Evolutionary conservation across 208 protist genomes (phyloP), one percentile per base, ranked within the genome.

Genomic region (Plasmodiophora brassicae): DNA sequence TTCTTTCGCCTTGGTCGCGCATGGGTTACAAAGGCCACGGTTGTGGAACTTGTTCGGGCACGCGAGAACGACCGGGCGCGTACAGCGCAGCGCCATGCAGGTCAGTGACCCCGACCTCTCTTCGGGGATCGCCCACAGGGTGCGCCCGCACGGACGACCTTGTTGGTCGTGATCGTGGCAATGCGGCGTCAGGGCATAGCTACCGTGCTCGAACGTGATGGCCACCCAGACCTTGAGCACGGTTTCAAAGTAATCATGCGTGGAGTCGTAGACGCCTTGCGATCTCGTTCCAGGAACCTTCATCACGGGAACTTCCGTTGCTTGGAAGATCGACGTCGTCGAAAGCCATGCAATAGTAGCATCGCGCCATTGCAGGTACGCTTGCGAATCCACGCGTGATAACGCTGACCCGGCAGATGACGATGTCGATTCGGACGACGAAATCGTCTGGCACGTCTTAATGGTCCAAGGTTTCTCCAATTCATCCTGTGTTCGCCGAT

Each of bases 31-130:
- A 25, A 85, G 43, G 72, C 36, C 72, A n/a, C 10, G 0, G 72
- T 0, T 0, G 72, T 85, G 72, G 72, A 46, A 44, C 72, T 85
- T 85, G 43, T 85, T 85, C 36, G 36, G 35, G 72, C 72, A 85
- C 72, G 43, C 72, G 36, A 85, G 72, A 22, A 35, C 35, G 1
- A 44, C 72, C 72, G 35, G n/a, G 1, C 0, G n/a, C n/a, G 1
- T 1, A 35, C 72, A 85, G 1, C 72, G n/a, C 1, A 25, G 72
- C 1, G 72, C n/a, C 1, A 35, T 22, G 43, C 72, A 85, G 72
- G 72, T 46, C 72, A 46, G n/a, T 44, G 1, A 5, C 0, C 10
- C 50, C 20, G 50, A 57, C 20, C 25, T 57, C 20, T 57, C 50
- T 57, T 28, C 50, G 25, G 72, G 72, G 1, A 35, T 35, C 1